These are phyloP conservation scores for Lactarius evosmus DNA, from an alignment of 768 basidiomycete species.

Conservation along the genomic window DNA sequence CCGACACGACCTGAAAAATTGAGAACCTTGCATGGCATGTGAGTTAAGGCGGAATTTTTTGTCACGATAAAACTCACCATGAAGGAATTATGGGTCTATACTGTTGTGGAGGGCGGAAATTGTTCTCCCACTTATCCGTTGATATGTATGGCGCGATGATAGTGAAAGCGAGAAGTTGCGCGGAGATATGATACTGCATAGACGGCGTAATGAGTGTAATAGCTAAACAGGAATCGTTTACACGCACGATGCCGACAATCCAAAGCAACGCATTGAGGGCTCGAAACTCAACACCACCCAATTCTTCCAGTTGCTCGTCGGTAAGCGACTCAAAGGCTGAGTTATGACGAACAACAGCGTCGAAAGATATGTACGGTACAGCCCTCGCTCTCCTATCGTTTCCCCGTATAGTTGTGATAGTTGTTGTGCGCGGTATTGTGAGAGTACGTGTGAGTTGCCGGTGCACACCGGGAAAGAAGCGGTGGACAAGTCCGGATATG, in stretches of 20 bases:
- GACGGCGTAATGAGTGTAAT: slow-evolving; percentile 1
- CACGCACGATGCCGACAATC: slow-evolving; percentile 70
- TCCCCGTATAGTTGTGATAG: slow-evolving; percentile 48
- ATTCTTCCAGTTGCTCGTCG: slow-evolving; percentile 80
- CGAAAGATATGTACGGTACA: slow-evolving; percentile 83
- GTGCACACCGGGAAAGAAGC: slow-evolving; percentile 61
- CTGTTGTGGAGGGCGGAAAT: slow-evolving; percentile 60
- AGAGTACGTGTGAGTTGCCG: slow-evolving; percentile 61
- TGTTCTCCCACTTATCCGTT: slow-evolving; percentile 51
- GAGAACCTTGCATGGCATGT: slow-evolving; percentile 60
- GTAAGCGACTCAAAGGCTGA: slow-evolving; percentile 67
- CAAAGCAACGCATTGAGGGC: slow-evolving; percentile 77
- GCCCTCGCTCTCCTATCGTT: slow-evolving; percentile 43
- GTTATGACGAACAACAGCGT: slow-evolving; percentile 81
- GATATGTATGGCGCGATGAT: slow-evolving; percentile 82
- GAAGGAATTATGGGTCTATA: slow-evolving; percentile 52
- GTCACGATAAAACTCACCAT: slow-evolving; percentile 49
- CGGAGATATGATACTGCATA: slow-evolving; percentile 69
- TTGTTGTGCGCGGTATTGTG: slow-evolving; percentile 70
- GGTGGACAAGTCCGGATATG: slow-evolving; percentile 46
- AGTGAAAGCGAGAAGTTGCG: slow-evolving; percentile 66
- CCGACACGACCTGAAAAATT: slow-evolving; percentile 77
- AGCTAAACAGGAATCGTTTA: neutral
- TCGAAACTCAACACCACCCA: slow-evolving; percentile 92
- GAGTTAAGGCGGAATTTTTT: neutral